These are phyloP conservation scores for Phyllostachys edulis DNA, from an alignment of 176 grass and related monocot genomes.

Conservation along the genomic window DNA sequence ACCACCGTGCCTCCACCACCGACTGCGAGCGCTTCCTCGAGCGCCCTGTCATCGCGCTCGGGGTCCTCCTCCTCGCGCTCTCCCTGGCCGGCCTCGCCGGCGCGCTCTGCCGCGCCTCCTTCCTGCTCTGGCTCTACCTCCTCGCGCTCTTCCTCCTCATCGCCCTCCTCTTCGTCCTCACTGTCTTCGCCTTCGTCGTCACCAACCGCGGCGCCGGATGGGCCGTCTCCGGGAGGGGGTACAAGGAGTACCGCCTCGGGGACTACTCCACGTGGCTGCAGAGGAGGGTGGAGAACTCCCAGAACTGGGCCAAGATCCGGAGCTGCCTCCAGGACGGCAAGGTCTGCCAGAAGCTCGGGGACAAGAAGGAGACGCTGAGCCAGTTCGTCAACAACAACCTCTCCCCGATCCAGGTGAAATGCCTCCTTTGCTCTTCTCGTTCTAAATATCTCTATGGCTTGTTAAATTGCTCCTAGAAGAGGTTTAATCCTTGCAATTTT, in stretches of 20 bases:
- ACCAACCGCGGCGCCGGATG: conserved; percentile 73
- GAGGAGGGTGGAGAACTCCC: conserved; percentile 54
- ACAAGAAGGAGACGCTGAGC: conserved; percentile 34
- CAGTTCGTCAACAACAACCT: conserved; percentile 70
- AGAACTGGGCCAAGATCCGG: conserved; percentile 75
- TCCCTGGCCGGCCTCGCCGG: conserved; percentile 68
- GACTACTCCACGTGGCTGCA: conserved; percentile 91
- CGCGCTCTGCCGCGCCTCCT: conserved; percentile 64
- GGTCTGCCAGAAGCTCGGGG: conserved; percentile 60
- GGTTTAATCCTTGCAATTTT: neutral
- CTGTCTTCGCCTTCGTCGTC: conserved; percentile 80
- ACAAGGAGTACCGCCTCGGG: conserved; percentile 81
- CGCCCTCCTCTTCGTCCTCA: conserved; percentile 63
- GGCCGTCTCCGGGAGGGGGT: conserved; percentile 56
- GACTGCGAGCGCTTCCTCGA: conserved; percentile 89
- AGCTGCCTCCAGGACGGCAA: conserved; percentile 80
- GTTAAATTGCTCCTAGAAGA: neutral
- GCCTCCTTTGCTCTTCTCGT: neutral
- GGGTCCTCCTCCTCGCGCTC: conserved; percentile 58
- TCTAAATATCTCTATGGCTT: neutral
- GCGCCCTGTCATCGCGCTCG: conserved; percentile 56
- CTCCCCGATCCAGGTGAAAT: conserved; percentile 69
- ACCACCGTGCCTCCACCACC: conserved; percentile 56
- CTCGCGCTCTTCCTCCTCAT: conserved; percentile 86
- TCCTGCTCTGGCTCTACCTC: conserved; percentile 92